These are phyloP conservation scores for Colletotrichum paranaense DNA, from an alignment of 2,329 filamentous ascomycete species.

Conservation along the genomic window DNA sequence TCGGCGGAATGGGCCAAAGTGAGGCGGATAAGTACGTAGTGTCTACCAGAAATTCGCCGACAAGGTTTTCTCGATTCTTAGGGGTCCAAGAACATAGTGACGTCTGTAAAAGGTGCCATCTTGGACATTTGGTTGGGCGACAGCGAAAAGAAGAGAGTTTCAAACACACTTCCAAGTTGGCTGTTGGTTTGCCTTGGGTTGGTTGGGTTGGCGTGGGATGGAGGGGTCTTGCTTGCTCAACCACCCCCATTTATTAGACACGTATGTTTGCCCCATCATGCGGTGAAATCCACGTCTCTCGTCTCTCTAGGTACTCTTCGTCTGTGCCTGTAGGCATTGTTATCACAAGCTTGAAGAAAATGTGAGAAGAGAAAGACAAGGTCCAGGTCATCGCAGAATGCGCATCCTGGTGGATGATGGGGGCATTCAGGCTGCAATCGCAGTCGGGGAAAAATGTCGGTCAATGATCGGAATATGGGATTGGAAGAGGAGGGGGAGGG, in stretches of 20 bases:
- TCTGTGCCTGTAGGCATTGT: not conserved
- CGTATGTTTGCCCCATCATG: not conserved
- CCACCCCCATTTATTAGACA: not conserved
- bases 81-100: not conserved
- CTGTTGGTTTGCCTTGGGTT: not conserved
- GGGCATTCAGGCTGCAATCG: not conserved
- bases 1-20: too few relatives aligned
- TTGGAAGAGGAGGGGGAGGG: not conserved
- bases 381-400: not conserved
- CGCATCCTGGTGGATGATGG: not conserved
- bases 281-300: not conserved
- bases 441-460: conserved; percentile 13
- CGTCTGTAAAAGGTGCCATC: not conserved
- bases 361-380: not conserved
- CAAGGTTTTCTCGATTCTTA: not conserved
- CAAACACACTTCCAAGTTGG: not conserved
- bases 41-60: not conserved
- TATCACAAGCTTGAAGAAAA: not conserved
- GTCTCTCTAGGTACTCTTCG: too few relatives aligned
- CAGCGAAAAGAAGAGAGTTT: not conserved
- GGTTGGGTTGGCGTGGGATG: not conserved
- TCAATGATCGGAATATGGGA: not conserved
- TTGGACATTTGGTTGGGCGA: not conserved
- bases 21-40: too few relatives aligned
- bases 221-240: not conserved